Evolutionary conservation across 345 rosid species (phyloP), one percentile per base, ranked within the genome.

Genomic region (Euphorbia pulcherrima): DNA sequence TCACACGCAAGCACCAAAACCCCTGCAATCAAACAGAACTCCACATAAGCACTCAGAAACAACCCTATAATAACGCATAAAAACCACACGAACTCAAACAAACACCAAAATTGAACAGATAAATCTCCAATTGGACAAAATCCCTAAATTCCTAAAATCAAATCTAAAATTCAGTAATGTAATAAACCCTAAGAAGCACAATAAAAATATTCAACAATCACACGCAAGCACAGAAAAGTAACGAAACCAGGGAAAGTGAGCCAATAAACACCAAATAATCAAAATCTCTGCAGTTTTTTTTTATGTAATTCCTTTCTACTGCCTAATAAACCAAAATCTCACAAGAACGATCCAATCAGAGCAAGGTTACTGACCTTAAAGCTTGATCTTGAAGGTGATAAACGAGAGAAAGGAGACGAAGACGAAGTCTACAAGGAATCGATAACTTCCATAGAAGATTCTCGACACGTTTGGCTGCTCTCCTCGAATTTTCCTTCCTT

Each of bases 371-470:
- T 44, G 50, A 44, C 50, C 50, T 44, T 3, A 11, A 44, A 44
- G 50, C 17, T 44, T 44, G 50, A 44, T 44, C 50, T 14, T 11
- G 50, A 56, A 26, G 8, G 27, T n/a, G n/a, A n/a, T n/a, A n/a
- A n/a, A n/a, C n/a, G n/a, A 54, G 11, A 33, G 9, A 8, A 33
- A 35, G 18, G 62, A 16, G 62, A 59, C 26, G 13, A 60, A 20
- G 2, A 10, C 64, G 14, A n/a, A n/a, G n/a, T n/a, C n/a, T n/a
- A n/a, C 50, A 24, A 21, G 28, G 21, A 61, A 11, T 61, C 29
- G 48, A 39, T 16, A 37, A 39, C 48, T 61, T 37, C 50, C 65
- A 13, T 61, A 9, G 50, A 62, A 62, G 51, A 11, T 62, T 62
- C 51, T 40, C 51, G 52, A 62, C 3, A 18, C 1, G 17, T 17